These are phyloP conservation scores for Tricholoma furcatifolium DNA, from an alignment of 768 basidiomycete species.

Conservation along the genomic window DNA sequence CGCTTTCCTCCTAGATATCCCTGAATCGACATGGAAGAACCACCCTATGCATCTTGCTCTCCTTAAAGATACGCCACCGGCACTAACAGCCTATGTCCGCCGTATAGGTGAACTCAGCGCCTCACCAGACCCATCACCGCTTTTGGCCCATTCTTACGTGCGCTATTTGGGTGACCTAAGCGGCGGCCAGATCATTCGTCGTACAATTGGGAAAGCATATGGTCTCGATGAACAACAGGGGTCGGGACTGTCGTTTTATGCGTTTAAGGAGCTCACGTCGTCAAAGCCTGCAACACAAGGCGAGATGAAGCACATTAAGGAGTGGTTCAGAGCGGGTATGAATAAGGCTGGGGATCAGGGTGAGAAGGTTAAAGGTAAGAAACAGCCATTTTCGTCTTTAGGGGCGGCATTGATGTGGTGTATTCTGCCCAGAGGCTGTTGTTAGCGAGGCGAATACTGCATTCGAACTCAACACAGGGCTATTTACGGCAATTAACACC, in stretches of 20 bases:
- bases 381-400: not conserved
- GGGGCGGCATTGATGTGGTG: not conserved
- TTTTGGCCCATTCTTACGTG: slow-evolving; percentile 81
- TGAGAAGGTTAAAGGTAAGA: slow-evolving; percentile 40
- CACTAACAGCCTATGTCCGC: slow-evolving; percentile 49
- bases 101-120: slow-evolving; percentile 51
- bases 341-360: slow-evolving; percentile 45
- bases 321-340: slow-evolving; percentile 63
- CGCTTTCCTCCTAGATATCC: slow-evolving; percentile 50
- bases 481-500: slow-evolving; percentile 39
- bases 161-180: slow-evolving; percentile 80
- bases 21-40: slow-evolving; percentile 50
- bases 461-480: slow-evolving; percentile 46
- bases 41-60: slow-evolving; percentile 54
- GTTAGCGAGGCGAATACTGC: slow-evolving; percentile 48
- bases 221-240: slow-evolving; percentile 50
- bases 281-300: slow-evolving; percentile 45
- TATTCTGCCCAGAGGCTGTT: slow-evolving; percentile 34
- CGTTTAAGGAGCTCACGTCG: slow-evolving; percentile 57
- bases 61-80: slow-evolving; percentile 42
- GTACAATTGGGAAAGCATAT: slow-evolving; percentile 66
- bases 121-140: slow-evolving; percentile 43
- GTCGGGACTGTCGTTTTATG: slow-evolving; percentile 64
- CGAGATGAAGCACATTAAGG: slow-evolving; percentile 73
- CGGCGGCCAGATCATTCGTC: slow-evolving; percentile 72